A percentile compares a stretch with the other conserved stretches of the same genome.
phyloP scores from a whole-genome alignment of 1,139 yeast species.

The Diutina mesorugosa region DNA sequence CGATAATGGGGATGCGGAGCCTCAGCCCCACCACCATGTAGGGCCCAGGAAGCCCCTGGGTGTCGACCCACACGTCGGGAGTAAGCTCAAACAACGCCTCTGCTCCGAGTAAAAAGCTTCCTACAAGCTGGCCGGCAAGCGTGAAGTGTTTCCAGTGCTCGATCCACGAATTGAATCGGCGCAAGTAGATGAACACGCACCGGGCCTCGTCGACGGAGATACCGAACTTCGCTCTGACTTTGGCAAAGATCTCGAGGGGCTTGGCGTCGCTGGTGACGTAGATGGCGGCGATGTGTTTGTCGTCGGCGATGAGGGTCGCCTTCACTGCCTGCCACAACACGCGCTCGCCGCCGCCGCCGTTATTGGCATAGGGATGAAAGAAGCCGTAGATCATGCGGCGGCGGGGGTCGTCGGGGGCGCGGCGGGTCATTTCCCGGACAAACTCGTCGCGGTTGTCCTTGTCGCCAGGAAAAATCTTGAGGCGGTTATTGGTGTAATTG shows the following conservation, averaged over 20 bases:
- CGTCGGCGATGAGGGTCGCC: conserved; percentile 44
- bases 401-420: conserved; percentile 23
- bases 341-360: conserved; percentile 97
- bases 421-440: conserved; percentile 17
- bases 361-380: conserved; percentile 92
- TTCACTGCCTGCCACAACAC: conserved; percentile 92
- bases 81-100: conserved; percentile 60
- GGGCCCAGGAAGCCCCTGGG: conserved; percentile 86
- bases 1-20: conserved; percentile 59
- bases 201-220: conserved; percentile 38
- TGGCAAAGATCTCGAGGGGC: conserved; percentile 40
- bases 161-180: conserved; percentile 44
- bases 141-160: conserved; percentile 80
- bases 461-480: conserved; percentile 23
- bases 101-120: conserved; percentile 53
- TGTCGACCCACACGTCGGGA: conserved; percentile 91
- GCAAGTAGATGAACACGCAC: conserved; percentile 59
- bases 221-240: conserved; percentile 55
- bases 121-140: conserved; percentile 76
- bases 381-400: conserved; percentile 56
- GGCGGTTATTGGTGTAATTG: conserved; percentile 26
- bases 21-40: conserved; percentile 37
- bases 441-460: conserved; percentile 14
- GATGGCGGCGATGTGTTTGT: conserved; percentile 48
- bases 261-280: conserved; percentile 56